Percentiles rank a stretch among this genome's conserved stretches.
These are phyloP conservation scores for Candida incommunis DNA, from an alignment of 805 yeast species.

Conservation along the genomic window DNA sequence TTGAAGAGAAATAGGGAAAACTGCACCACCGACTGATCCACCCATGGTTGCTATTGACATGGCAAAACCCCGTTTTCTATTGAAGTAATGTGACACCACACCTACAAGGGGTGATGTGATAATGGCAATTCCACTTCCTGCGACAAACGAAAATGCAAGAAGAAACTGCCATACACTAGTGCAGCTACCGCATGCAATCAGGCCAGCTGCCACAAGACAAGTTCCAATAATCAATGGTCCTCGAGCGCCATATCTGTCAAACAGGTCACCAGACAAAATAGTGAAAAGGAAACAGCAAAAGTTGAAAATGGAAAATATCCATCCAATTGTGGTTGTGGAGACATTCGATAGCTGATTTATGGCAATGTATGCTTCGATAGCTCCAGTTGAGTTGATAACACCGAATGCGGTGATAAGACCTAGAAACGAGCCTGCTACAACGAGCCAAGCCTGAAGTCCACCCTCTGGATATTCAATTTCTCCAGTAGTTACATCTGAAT, in stretches of 20 bases:
- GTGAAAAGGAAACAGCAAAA: constrained; percentile 29
- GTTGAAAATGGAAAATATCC: constrained; percentile 43
- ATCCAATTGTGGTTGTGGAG: constrained; percentile 40
- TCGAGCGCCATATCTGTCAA: constrained; percentile 45
- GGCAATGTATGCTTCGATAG: constrained; percentile 48
- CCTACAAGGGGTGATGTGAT: constrained; percentile 41
- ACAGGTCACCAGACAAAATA: constrained; percentile 34
- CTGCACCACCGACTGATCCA: constrained; percentile 52
- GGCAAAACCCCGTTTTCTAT: constrained; percentile 40
- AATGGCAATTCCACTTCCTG: constrained; percentile 30
- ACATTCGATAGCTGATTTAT: constrained; percentile 33
- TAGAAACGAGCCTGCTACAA: constrained; percentile 40
- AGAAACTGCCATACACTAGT: constrained; percentile 42
- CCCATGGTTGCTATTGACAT: constrained; percentile 52
- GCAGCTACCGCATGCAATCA: constrained; percentile 38
- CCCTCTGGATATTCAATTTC: constrained; percentile 35
- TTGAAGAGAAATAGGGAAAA: constrained; percentile 41
- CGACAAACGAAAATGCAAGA: constrained; percentile 36
- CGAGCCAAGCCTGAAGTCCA: constrained; percentile 40
- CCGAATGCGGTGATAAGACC: constrained; percentile 51
- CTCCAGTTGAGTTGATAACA: constrained; percentile 50
- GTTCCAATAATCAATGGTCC: constrained; percentile 32
- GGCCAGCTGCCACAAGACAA: constrained; percentile 30
- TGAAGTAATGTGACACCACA: constrained; percentile 49
- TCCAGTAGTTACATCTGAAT: too few species aligned